phyloP scores from a whole-genome alignment of 2,329 filamentous ascomycete genomes.

The Xylariaceae sp. region DNA sequence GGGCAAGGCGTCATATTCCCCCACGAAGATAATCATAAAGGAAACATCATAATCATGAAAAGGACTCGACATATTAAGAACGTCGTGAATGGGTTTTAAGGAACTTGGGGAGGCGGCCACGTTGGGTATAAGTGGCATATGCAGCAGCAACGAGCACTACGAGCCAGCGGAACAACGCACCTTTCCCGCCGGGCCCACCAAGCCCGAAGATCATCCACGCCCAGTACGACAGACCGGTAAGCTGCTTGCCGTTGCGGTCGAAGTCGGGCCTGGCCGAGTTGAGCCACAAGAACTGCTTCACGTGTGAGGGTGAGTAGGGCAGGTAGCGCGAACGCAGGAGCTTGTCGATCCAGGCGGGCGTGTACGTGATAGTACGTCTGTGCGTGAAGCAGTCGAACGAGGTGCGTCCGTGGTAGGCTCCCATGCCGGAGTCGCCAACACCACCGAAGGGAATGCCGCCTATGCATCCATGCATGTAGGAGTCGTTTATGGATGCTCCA shows the following conservation, averaged over 20 bases:
- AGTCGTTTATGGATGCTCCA: slow-evolving; percentile 60
- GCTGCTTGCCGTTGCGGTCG: slow-evolving; percentile 52
- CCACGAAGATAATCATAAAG: too few species aligned
- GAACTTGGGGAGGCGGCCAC: slow-evolving; percentile 7
- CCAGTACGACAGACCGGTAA: slow-evolving; percentile 52
- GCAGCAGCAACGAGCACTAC: slow-evolving; percentile 36
- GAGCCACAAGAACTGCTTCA: slow-evolving; percentile 42
- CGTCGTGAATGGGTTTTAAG: neutral
- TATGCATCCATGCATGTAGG: slow-evolving; percentile 65
- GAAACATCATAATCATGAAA: too few species aligned
- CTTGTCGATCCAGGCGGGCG: slow-evolving; percentile 62
- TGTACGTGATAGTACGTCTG: slow-evolving; percentile 50
- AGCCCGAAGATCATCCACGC: slow-evolving; percentile 45
- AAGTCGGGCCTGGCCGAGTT: slow-evolving; percentile 51
- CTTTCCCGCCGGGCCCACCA: slow-evolving; percentile 45
- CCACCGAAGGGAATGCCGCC: slow-evolving; percentile 75
- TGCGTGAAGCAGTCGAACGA: slow-evolving; percentile 56
- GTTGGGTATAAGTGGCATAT: slow-evolving; percentile 31
- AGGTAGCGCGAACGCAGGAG: slow-evolving; percentile 64
- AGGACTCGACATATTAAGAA: neutral
- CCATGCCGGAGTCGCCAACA: slow-evolving; percentile 72
- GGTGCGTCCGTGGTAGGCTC: slow-evolving; percentile 72
- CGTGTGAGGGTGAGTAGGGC: slow-evolving; percentile 48
- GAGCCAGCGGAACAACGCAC: slow-evolving; percentile 49
- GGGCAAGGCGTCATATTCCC: too few species aligned